Evolutionary conservation across 768 basidiomycete genomes (phyloP).

Genomic region (Phanerochaete sordida): DNA sequence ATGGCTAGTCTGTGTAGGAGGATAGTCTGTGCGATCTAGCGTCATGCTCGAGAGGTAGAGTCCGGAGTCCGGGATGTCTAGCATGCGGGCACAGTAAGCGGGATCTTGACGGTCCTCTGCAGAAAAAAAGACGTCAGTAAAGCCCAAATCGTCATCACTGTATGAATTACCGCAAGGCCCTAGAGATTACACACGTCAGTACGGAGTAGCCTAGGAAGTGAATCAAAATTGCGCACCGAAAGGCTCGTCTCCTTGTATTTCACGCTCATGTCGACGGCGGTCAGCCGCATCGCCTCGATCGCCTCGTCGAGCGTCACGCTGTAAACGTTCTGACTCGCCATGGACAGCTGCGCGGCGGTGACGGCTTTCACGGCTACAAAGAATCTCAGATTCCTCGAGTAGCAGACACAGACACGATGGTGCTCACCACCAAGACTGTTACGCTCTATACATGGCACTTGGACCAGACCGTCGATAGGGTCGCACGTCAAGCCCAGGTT

Average conservation of each 20-base stretch:
- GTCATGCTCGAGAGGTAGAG: too few species aligned
- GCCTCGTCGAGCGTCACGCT: constrained; percentile 90
- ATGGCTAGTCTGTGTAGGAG: too few species aligned
- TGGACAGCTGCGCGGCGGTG: constrained; percentile 90
- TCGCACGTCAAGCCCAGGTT: constrained; percentile 91
- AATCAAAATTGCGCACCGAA: constrained; percentile 49
- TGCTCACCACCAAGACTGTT: constrained; percentile 77
- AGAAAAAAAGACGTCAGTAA: constrained; percentile 9
- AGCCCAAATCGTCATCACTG: too few species aligned
- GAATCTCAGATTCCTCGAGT: not conserved
- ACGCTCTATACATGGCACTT: constrained; percentile 93
- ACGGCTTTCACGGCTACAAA: constrained; percentile 81
- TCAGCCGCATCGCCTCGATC: constrained; percentile 92
- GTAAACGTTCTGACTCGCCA: constrained; percentile 87
- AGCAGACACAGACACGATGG: not conserved
- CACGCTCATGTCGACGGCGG: constrained; percentile 91
- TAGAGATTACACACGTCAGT: constrained; percentile 18
- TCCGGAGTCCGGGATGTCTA: too few species aligned
- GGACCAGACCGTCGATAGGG: constrained; percentile 89
- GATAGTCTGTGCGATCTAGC: too few species aligned
- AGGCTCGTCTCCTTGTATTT: constrained; percentile 96
- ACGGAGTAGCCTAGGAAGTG: not conserved
- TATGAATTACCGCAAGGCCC: constrained; percentile 63
- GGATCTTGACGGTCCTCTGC: constrained; percentile 78
- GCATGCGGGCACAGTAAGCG: constrained; percentile 81